Conservation (phyloP, 1,284 basidiomycete genomes). For the Meira miltonrushii region DNA sequence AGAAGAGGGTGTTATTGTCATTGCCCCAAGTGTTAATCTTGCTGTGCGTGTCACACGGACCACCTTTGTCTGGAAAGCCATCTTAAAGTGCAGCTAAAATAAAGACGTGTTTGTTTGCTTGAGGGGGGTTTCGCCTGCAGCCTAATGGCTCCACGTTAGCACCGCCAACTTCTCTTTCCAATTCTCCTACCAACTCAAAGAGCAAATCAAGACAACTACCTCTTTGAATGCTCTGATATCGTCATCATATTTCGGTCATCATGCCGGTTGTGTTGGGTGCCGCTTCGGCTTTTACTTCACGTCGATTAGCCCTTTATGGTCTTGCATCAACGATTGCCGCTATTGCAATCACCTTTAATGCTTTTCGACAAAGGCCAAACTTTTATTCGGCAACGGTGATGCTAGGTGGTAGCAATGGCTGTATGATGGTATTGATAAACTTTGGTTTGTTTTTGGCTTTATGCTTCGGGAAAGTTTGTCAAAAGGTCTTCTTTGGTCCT, state of each 20-base stretch:
- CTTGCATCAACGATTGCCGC: constrained; percentile 28
- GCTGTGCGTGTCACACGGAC: too few relatives aligned
- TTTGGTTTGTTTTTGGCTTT: constrained; percentile 76
- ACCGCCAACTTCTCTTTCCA: neutral
- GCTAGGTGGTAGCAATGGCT: constrained; percentile 79
- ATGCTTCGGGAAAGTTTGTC: constrained; percentile 69
- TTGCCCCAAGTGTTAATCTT: too few relatives aligned
- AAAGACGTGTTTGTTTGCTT: too few relatives aligned
- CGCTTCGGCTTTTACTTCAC: constrained; percentile 20
- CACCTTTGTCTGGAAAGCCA: too few relatives aligned
- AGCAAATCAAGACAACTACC: neutral
- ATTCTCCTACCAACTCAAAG: neutral
- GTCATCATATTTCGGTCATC: neutral
- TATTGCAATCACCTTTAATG: constrained; percentile 57
- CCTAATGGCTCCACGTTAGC: too few relatives aligned
- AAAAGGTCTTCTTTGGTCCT: constrained; percentile 84
- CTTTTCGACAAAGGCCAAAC: constrained; percentile 77
- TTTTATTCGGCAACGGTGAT: constrained; percentile 90
- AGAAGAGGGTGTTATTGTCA: too few relatives aligned
- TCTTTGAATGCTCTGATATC: too few relatives aligned
- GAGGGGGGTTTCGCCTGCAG: too few relatives aligned
- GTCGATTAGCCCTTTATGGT: constrained; percentile 34
- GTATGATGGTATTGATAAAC: constrained; percentile 65
- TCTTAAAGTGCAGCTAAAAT: too few relatives aligned
- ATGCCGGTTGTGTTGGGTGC: constrained; percentile 9